These are phyloP conservation scores for Sarocladium oryzae DNA, from an alignment of 2,329 filamentous ascomycete species.

Conservation along the genomic window DNA sequence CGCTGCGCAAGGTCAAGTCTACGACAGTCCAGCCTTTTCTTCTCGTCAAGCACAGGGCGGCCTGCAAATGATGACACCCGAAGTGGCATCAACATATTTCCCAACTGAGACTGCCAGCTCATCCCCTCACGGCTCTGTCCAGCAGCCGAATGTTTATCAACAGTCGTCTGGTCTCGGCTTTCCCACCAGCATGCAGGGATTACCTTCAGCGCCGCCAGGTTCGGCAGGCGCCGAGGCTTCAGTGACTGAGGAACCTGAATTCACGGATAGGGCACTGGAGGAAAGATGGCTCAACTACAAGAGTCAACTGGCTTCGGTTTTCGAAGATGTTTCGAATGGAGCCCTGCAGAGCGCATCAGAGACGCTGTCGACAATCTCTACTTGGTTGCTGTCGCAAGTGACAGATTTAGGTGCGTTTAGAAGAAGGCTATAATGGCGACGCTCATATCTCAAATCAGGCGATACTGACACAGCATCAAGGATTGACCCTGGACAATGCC, in stretches of 20 bases:
- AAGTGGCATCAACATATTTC: conserved; percentile 65
- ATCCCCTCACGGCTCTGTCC: conserved; percentile 41
- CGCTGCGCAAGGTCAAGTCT: conserved; percentile 54
- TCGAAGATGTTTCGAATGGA: conserved; percentile 59
- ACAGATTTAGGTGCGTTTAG: conserved; percentile 48
- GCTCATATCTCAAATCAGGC: too few relatives aligned
- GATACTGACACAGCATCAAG: conserved; percentile 39
- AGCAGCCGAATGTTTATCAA: conserved; percentile 57
- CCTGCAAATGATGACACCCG: conserved; percentile 58
- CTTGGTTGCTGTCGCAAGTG: conserved; percentile 51
- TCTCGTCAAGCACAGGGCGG: conserved; percentile 62
- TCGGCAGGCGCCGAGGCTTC: conserved; percentile 35
- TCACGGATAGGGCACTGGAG: conserved; percentile 50
- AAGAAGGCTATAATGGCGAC: too few relatives aligned
- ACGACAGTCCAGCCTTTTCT: conserved; percentile 72
- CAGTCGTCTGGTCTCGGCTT: conserved; percentile 53
- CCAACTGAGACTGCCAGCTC: conserved; percentile 34
- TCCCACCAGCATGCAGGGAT: conserved; percentile 37
- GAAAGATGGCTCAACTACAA: conserved; percentile 64
- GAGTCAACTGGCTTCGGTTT: conserved; percentile 57
- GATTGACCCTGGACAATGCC: conserved; percentile 77
- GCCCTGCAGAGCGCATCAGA: conserved; percentile 44
- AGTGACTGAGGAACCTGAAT: conserved; percentile 50
- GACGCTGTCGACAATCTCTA: conserved; percentile 44
- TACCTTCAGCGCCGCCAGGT: conserved; percentile 38